A percentile compares a stretch with the other conserved stretches of the same genome.
These are phyloP conservation scores for Daedaleopsis sinensis DNA, from an alignment of 768 basidiomycete genomes.

Conservation along the genomic window DNA sequence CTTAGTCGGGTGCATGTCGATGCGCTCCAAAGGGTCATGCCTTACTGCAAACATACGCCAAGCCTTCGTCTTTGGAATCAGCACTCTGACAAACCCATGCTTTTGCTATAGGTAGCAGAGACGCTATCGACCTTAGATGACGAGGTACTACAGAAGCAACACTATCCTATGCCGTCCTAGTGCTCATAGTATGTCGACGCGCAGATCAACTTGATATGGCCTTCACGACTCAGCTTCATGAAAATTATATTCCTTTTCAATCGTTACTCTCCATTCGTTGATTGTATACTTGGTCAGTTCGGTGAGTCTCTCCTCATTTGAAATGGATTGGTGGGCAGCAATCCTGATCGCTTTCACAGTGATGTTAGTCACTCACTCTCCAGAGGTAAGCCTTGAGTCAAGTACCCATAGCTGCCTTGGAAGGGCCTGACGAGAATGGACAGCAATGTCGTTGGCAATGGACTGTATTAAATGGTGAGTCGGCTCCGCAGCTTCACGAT, in stretches of 20 bases:
- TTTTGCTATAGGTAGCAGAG: not conserved
- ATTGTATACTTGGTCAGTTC: not conserved
- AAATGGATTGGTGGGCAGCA: not conserved
- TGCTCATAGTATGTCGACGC: not conserved
- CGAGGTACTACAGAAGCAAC: not conserved
- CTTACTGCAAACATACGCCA: too few species aligned
- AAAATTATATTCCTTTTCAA: not conserved
- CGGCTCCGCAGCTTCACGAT: not conserved
- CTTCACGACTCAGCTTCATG: not conserved
- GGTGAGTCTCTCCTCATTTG: not conserved
- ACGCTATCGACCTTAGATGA: not conserved
- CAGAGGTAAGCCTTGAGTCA: not conserved
- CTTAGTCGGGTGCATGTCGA: too few species aligned
- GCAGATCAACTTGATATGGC: not conserved
- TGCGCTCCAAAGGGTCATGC: too few species aligned
- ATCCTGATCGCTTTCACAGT: not conserved
- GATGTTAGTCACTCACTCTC: not conserved
- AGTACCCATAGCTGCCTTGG: too few species aligned
- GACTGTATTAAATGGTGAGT: not conserved
- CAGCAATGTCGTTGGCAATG: not conserved
- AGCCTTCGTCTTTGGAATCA: not conserved
- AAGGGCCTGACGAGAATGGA: not conserved
- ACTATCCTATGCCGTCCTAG: too few species aligned
- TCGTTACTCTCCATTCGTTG: not conserved
- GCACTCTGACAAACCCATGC: not conserved